Evolutionary conservation across 345 rosid genomes (phyloP).

Genomic region (Syzygium aromaticum): DNA sequence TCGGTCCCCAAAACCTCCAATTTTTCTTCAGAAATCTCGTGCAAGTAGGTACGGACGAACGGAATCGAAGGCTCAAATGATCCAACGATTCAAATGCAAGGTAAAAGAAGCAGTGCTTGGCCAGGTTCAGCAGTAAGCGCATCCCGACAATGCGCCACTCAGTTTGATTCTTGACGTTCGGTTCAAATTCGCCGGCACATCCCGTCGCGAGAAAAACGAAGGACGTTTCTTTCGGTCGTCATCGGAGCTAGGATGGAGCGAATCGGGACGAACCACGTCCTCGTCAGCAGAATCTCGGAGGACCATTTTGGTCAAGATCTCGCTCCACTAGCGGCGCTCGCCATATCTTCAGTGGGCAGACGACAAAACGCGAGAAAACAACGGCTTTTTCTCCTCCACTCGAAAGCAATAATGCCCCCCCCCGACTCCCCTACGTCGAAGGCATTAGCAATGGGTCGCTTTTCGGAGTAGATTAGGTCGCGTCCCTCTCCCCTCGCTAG

Average conservation of each 20-base stretch:
- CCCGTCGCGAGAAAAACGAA: background rate
- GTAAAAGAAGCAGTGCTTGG: background rate
- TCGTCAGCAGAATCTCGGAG: background rate
- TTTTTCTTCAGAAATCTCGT: background rate
- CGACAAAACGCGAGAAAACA: background rate
- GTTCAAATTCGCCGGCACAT: background rate
- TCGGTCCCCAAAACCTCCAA: background rate
- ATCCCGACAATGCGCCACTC: background rate
- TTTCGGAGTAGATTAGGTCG: background rate
- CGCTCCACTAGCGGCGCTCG: background rate
- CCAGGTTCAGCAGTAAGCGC: background rate
- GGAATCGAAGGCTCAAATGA: background rate
- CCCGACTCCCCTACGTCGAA: background rate
- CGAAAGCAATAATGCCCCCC: background rate
- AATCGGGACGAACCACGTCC: background rate
- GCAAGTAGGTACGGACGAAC: background rate
- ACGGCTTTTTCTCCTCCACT: background rate
- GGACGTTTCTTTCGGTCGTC: background rate
- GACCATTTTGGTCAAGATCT: background rate
- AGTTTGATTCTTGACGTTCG: background rate
- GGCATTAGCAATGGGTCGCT: background rate
- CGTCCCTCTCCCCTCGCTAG: background rate
- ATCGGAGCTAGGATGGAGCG: background rate
- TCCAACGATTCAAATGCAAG: background rate
- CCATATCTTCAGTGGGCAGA: background rate